Evolutionary conservation across 2,329 filamentous ascomycete species (phyloP).

Genomic region (Alternaria arborescens): DNA sequence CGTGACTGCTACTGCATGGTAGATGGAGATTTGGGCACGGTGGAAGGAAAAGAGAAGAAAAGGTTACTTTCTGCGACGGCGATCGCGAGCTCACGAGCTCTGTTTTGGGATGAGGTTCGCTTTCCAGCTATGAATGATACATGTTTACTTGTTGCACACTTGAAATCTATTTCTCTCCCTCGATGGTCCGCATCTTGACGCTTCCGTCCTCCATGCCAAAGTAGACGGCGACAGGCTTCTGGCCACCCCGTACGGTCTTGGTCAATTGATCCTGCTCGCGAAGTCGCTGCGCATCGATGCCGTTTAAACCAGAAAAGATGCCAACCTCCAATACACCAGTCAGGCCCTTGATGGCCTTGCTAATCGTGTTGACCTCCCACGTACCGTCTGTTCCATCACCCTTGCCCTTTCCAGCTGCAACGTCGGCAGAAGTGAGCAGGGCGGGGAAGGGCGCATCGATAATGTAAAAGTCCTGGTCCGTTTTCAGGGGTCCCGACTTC

Average conservation of each 20-base stretch:
- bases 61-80: slow-evolving; percentile 22
- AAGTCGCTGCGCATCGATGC: slow-evolving; percentile 69
- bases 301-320: slow-evolving; percentile 85
- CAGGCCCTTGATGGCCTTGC: slow-evolving; percentile 77
- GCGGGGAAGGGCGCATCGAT: slow-evolving; percentile 88
- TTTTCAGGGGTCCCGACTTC: slow-evolving; percentile 85
- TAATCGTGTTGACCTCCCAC: slow-evolving; percentile 83
- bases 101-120: slow-evolving; percentile 16
- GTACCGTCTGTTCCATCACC: slow-evolving; percentile 68
- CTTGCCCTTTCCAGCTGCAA: slow-evolving; percentile 53
- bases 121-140: slow-evolving; percentile 11
- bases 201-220: slow-evolving; percentile 81
- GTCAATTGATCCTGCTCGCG: slow-evolving; percentile 32
- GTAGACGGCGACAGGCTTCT: slow-evolving; percentile 93
- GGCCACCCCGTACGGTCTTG: slow-evolving; percentile 64
- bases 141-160: background rate
- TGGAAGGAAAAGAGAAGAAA: background rate
- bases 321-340: slow-evolving; percentile 92
- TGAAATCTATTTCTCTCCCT: slow-evolving; percentile 31
- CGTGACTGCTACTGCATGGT: slow-evolving; percentile 29
- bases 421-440: slow-evolving; percentile 70
- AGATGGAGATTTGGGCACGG: background rate
- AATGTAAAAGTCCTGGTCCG: slow-evolving; percentile 87
- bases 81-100: slow-evolving; percentile 24
- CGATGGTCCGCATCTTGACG: slow-evolving; percentile 49